phyloP scores from a whole-genome alignment of 495 filamentous ascomycete species.

The Lophium mytilinum region DNA sequence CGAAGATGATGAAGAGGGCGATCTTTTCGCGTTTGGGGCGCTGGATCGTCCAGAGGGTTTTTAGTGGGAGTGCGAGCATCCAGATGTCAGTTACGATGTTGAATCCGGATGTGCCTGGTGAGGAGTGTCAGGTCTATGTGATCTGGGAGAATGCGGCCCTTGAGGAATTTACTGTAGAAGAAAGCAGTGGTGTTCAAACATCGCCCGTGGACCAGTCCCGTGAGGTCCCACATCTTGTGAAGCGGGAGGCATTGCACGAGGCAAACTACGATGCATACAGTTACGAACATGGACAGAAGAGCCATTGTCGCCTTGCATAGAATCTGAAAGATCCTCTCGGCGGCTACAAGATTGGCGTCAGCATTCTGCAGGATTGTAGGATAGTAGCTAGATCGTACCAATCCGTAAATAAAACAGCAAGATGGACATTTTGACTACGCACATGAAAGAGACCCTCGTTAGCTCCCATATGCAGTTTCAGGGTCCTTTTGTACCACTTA shows the following conservation, averaged over 20 bases:
- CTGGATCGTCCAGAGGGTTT: slow-evolving; percentile 37
- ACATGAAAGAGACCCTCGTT: no score
- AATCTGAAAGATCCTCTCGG: slow-evolving; percentile 4
- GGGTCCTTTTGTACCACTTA: no score
- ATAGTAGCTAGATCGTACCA: slow-evolving; percentile 30
- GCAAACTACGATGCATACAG: slow-evolving; percentile 33
- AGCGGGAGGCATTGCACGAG: slow-evolving; percentile 41
- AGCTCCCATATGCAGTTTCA: no score
- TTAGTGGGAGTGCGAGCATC: slow-evolving; percentile 44
- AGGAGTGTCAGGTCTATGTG: no score
- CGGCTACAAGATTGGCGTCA: neutral
- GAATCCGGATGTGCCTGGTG: slow-evolving; percentile 38
- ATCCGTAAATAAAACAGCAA: slow-evolving; percentile 43
- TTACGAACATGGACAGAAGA: slow-evolving; percentile 34
- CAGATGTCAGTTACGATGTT: slow-evolving; percentile 47
- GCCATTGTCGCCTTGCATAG: slow-evolving; percentile 30
- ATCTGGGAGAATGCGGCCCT: neutral
- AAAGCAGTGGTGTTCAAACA: slow-evolving; percentile 45
- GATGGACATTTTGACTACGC: slow-evolving; percentile 45
- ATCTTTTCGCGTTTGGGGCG: slow-evolving; percentile 40
- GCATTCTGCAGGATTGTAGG: neutral
- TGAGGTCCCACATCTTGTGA: slow-evolving; percentile 41
- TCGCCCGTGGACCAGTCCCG: slow-evolving; percentile 24
- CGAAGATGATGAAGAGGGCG: slow-evolving; percentile 42
- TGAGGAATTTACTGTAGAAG: slow-evolving; percentile 39